Evolutionary conservation across 2,329 filamentous ascomycete species (phyloP), one percentile per base, ranked within the genome.

Genomic region (Domatiomyces catenatus): DNA sequence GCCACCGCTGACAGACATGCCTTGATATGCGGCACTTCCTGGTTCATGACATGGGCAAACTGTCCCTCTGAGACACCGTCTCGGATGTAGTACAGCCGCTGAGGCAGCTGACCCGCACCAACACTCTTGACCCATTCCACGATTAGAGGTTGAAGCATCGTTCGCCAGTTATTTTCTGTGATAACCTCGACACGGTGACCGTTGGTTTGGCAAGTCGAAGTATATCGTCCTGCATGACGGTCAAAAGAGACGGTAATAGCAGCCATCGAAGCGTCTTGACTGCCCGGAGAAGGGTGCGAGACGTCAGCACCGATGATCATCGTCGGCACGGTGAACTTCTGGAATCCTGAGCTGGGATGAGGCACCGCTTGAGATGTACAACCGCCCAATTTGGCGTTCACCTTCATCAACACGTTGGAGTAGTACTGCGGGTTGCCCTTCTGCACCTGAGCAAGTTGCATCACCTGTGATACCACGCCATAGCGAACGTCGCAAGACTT

Each of bases 331-430:
- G 42, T 0, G 60, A 60, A 28, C 54, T 56, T n/a, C 54, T 68
- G 65, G 52, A 62, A 57, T 12, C 66, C 66, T 17, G 52, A 60
- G 0, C 59, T 50, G 10, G 60, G 57, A 26, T 62, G 63, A 2
- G 68, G 62, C n/a, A 72, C 59, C 2, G 71, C 72, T 48, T 71
- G 66, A 53, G 69, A 81, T 1, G 87, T 95, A 0, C 79, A 76
- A 5, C 92, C 92, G 12, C 92, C 92, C 2, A 98, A 76, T 71
- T 98, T 98, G 2, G 86, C 84, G 60, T 98, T 96, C 57, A 98
- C 80, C 71, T 98, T 98, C 86, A 98, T 92, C 56, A 81, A 77
- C 0, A 98, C 87, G 55, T 98, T 98, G 1, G 86, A 92, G 61
- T 86, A 83, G 67, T 96, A 96, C 61, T 98, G 92, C 0, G 75